Percentiles rank a stretch among this genome's conserved stretches.
Evolutionary conservation across 1,284 basidiomycete species (phyloP).

Genomic region (Ceratobasidium sp.): DNA sequence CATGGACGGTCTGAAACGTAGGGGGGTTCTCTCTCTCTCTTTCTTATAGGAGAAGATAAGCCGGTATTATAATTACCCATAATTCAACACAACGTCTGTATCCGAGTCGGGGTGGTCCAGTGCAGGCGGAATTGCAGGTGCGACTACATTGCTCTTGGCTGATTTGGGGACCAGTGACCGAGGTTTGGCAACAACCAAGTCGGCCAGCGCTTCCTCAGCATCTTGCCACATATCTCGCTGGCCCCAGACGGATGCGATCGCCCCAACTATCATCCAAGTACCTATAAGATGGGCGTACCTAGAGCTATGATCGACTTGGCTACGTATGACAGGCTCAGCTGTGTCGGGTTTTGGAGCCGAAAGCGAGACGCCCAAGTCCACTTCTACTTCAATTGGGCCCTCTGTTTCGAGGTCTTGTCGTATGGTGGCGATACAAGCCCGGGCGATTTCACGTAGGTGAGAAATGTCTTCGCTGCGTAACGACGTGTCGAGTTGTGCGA

Average conservation of each 20-base stretch:
- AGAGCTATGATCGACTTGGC: background rate
- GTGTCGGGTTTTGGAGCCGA: background rate
- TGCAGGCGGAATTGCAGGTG: background rate
- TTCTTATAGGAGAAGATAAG: slow-evolving; percentile 4
- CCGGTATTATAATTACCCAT: slow-evolving; percentile 14
- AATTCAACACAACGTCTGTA: slow-evolving; percentile 29
- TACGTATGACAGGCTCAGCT: background rate
- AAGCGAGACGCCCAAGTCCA: background rate
- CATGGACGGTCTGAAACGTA: too few species aligned
- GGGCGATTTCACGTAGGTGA: slow-evolving; percentile 35
- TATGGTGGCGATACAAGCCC: slow-evolving; percentile 35
- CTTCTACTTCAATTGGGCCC: slow-evolving; percentile 9
- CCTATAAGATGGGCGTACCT: slow-evolving; percentile 27
- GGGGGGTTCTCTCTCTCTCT: too few species aligned
- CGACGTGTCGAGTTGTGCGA: slow-evolving; percentile 37
- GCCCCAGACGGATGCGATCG: slow-evolving; percentile 39
- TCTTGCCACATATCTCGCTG: slow-evolving; percentile 42
- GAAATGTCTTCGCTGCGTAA: slow-evolving; percentile 39
- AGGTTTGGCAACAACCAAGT: slow-evolving; percentile 8
- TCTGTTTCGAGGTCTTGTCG: slow-evolving; percentile 5
- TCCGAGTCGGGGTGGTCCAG: slow-evolving; percentile 22
- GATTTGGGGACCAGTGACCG: background rate
- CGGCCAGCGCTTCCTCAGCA: slow-evolving; percentile 31
- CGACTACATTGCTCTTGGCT: background rate
- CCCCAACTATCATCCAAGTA: slow-evolving; percentile 39